A percentile compares a stretch with the other conserved stretches of the same genome.
phyloP scores from a whole-genome alignment of 75 land plant species.

The Pinus taeda region DNA sequence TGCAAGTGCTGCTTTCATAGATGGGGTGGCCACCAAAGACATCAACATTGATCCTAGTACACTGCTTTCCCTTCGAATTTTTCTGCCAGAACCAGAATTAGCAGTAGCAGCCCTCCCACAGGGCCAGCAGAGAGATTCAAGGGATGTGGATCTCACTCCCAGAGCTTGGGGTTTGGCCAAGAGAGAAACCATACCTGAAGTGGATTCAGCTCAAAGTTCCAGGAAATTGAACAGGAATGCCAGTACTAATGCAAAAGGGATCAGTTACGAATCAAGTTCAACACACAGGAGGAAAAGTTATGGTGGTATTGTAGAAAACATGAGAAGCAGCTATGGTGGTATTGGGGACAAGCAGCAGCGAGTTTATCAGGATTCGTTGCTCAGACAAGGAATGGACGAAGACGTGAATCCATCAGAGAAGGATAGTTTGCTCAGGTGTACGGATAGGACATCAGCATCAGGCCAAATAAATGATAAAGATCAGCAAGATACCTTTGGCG shows the following conservation, averaged over 20 bases:
- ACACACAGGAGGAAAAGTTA: conserved; percentile 23
- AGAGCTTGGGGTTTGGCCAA: too few relatives aligned
- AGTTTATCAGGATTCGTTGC: too few relatives aligned
- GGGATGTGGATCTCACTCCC: not conserved
- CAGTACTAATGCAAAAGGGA: too few relatives aligned
- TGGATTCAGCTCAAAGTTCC: too few relatives aligned
- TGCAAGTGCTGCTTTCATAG: conserved; percentile 62
- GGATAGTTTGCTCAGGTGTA: too few relatives aligned
- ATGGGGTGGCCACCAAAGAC: conserved; percentile 91
- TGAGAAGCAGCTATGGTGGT: conserved; percentile 29
- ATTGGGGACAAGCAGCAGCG: not conserved
- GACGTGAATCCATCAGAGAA: not conserved
- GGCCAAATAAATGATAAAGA: not conserved
- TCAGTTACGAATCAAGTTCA: too few relatives aligned
- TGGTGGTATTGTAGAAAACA: conserved; percentile 4
- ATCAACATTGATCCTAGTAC: conserved; percentile 71
- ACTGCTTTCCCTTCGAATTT: conserved; percentile 72
- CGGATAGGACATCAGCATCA: not conserved
- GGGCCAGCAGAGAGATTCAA: not conserved
- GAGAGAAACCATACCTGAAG: too few relatives aligned
- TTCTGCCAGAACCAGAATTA: conserved; percentile 47
- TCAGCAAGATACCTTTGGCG: not conserved
- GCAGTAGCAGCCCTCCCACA: conserved; percentile 16
- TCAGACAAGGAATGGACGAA: not conserved
- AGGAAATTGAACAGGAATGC: too few relatives aligned